Evolutionary conservation across 2,329 filamentous ascomycete species (phyloP).

Genomic region (Magnaporthiopsis poae): DNA sequence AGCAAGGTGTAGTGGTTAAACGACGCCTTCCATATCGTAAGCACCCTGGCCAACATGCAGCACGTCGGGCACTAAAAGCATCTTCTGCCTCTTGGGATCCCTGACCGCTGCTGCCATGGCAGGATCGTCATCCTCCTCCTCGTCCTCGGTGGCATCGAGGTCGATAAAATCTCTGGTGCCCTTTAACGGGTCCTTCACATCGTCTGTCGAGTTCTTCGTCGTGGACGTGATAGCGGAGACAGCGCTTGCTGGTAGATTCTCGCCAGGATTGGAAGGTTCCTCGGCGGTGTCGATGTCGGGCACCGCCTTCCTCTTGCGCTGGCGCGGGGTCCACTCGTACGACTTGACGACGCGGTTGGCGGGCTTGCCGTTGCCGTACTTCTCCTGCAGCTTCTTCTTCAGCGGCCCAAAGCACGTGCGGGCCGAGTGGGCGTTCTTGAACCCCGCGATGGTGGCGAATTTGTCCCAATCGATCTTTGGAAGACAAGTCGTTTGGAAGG

Average conservation of each 20-base stretch:
- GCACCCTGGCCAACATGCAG: not conserved
- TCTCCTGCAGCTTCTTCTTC: conserved; percentile 37
- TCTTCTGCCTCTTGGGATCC: not conserved
- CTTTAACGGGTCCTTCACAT: not conserved
- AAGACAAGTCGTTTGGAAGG: not conserved
- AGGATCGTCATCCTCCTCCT: not conserved
- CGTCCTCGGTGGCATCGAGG: not conserved
- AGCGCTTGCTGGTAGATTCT: not conserved
- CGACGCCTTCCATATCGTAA: not conserved
- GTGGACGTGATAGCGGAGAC: not conserved
- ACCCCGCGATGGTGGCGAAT: conserved; percentile 13
- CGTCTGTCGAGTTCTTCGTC: not conserved
- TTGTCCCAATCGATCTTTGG: conserved; percentile 13
- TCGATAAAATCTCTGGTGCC: not conserved
- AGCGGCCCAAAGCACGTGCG: conserved; percentile 51
- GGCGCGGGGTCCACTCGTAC: not conserved
- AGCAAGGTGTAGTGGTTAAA: not conserved
- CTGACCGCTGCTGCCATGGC: not conserved
- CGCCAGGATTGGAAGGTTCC: not conserved
- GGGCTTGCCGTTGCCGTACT: conserved; percentile 21
- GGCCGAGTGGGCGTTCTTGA: conserved; percentile 12
- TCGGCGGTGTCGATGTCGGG: not conserved
- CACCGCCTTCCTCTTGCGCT: not conserved
- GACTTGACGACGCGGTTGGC: not conserved
- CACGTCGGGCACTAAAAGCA: not conserved